These are phyloP conservation scores for Aspergillus puulaauensis DNA, from an alignment of 2,329 filamentous ascomycete species.

Conservation along the genomic window DNA sequence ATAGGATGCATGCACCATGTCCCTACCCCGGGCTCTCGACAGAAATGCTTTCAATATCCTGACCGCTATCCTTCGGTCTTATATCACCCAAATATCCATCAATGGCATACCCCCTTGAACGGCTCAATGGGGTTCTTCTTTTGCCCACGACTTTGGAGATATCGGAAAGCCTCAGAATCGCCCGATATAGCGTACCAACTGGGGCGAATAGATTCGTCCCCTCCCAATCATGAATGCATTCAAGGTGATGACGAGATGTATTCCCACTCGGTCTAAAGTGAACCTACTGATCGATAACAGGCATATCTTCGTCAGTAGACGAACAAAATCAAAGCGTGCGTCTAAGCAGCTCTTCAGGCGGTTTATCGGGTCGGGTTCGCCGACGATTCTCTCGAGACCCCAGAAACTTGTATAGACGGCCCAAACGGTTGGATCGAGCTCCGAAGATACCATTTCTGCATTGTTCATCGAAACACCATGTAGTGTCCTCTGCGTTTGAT, in stretches of 20 bases:
- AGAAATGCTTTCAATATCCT: background rate
- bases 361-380: conserved; percentile 31
- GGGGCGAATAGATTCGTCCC: background rate
- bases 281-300: conserved; percentile 7
- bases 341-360: conserved; percentile 19
- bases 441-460: conserved; percentile 18
- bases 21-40: background rate
- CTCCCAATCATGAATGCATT: background rate
- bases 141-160: conserved; percentile 26
- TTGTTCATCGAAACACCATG: conserved; percentile 19
- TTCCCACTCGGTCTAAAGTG: background rate
- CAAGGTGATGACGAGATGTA: conserved; percentile 15
- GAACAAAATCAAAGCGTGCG: conserved; percentile 2
- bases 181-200: conserved; percentile 14
- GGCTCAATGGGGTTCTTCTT: conserved; percentile 24
- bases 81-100: background rate
- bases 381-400: conserved; percentile 35
- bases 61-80: background rate
- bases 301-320: conserved; percentile 9
- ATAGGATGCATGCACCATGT: background rate
- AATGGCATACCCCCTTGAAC: background rate
- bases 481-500: conserved; percentile 12
- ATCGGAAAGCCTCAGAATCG: conserved; percentile 16
- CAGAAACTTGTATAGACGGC: conserved; percentile 16
- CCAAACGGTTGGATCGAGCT: conserved; percentile 15